Evolutionary conservation across 192 early-diverging fungal species (phyloP).

Genomic region (Pilaira anomala): DNA sequence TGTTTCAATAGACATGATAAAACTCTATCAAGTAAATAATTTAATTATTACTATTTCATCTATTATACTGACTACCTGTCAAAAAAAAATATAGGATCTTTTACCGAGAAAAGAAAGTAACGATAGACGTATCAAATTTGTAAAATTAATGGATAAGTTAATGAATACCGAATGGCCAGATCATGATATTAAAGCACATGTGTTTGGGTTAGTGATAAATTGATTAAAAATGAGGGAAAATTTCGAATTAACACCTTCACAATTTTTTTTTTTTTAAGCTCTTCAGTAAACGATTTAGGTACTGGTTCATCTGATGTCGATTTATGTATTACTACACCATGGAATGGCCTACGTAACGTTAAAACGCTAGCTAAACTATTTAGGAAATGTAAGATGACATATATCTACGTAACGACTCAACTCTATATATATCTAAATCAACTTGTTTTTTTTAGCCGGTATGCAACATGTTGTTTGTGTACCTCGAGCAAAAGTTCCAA

Average conservation of each 20-base stretch:
- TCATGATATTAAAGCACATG: slow-evolving; percentile 69
- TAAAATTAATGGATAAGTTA: slow-evolving; percentile 78
- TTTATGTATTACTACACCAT: slow-evolving; percentile 85
- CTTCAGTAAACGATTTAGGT: slow-evolving; percentile 85
- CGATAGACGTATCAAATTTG: slow-evolving; percentile 59
- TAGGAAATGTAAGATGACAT: slow-evolving; percentile 54
- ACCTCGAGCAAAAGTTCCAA: slow-evolving; percentile 85
- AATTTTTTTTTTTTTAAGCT: slow-evolving; percentile 48
- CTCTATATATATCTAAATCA: neutral
- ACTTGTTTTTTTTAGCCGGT: slow-evolving; percentile 49
- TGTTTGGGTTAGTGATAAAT: slow-evolving; percentile 72
- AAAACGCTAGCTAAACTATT: slow-evolving; percentile 70
- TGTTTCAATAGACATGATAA: slow-evolving; percentile 9
- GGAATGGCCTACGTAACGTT: slow-evolving; percentile 73
- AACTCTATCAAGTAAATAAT: slow-evolving; percentile 13
- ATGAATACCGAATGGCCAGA: slow-evolving; percentile 80
- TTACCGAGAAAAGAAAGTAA: slow-evolving; percentile 69
- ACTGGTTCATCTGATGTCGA: slow-evolving; percentile 86
- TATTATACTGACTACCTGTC: neutral
- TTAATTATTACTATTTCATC: neutral
- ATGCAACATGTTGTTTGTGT: slow-evolving; percentile 81
- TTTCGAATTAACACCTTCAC: neutral
- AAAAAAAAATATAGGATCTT: slow-evolving; percentile 36
- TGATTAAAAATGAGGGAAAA: neutral
- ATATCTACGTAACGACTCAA: neutral